Evolutionary conservation across 2,329 filamentous ascomycete genomes (phyloP).

Genomic region (Rutstroemia sp.): DNA sequence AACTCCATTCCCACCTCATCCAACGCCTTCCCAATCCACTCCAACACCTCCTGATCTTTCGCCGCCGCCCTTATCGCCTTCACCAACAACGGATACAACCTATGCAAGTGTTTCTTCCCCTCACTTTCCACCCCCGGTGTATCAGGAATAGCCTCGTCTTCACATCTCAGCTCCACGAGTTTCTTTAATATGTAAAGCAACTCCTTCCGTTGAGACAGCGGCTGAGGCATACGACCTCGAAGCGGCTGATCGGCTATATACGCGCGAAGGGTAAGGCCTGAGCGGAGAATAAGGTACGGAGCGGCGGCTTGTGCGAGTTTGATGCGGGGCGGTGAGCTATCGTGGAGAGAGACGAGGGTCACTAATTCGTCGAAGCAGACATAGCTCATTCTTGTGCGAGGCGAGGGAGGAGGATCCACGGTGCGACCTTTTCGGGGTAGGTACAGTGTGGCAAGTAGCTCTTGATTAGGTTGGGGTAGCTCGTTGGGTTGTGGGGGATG

Average conservation of each 20-base stretch:
- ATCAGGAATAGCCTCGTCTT: constrained; percentile 60
- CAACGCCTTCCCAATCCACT: constrained; percentile 51
- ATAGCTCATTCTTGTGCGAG: constrained; percentile 68
- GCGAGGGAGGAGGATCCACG: constrained; percentile 55
- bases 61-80: constrained; percentile 53
- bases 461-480: constrained; percentile 41
- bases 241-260: constrained; percentile 91
- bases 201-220: constrained; percentile 71
- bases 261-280: constrained; percentile 70
- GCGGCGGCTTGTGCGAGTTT: constrained; percentile 65
- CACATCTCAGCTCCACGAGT: constrained; percentile 60
- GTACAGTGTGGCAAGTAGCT: constrained; percentile 56
- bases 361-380: constrained; percentile 76
- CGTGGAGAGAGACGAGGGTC: constrained; percentile 51
- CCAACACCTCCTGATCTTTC: constrained; percentile 54
- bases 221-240: constrained; percentile 82
- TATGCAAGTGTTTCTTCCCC: constrained; percentile 66
- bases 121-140: constrained; percentile 45
- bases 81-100: constrained; percentile 72
- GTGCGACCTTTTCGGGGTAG: constrained; percentile 64
- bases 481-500: constrained; percentile 57
- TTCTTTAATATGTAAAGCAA: constrained; percentile 62
- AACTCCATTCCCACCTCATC: constrained; percentile 54
- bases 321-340: constrained; percentile 28
- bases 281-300: constrained; percentile 75